Evolutionary conservation across 805 yeast genomes (phyloP).

Genomic region (Saccharomycopsis javanensis): DNA sequence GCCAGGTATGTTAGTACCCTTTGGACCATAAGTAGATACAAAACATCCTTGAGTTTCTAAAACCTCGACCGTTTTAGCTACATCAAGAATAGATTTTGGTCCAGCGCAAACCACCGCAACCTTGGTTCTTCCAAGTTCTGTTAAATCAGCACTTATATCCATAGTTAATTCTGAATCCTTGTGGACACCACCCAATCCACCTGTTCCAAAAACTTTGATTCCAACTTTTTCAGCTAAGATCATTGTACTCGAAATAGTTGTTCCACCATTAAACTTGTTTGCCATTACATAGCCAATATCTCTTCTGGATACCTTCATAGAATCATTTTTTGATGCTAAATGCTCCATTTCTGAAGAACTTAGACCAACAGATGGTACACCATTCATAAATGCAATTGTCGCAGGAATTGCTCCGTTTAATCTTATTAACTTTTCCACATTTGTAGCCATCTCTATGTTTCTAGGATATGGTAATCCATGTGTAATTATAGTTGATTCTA

Average conservation of each 20-base stretch:
- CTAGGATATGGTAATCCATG: slow-evolving; percentile 83
- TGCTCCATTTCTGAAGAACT: slow-evolving; percentile 35
- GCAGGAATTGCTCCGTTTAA: slow-evolving; percentile 69
- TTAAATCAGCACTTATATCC: slow-evolving; percentile 83
- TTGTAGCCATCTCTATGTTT: slow-evolving; percentile 60
- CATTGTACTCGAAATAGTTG: slow-evolving; percentile 87
- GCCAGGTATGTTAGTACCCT: slow-evolving; percentile 59
- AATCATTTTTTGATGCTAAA: slow-evolving; percentile 32
- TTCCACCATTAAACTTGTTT: slow-evolving; percentile 61
- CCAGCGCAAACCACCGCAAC: slow-evolving; percentile 91
- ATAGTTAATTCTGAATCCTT: slow-evolving; percentile 62
- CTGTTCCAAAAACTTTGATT: slow-evolving; percentile 80
- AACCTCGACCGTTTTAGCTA: slow-evolving; percentile 72
- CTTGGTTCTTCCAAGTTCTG: slow-evolving; percentile 73
- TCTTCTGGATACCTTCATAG: slow-evolving; percentile 63
- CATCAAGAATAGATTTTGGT: slow-evolving; percentile 78
- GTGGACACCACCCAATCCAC: slow-evolving; percentile 91
- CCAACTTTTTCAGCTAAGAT: slow-evolving; percentile 67
- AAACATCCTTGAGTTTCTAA: slow-evolving; percentile 87
- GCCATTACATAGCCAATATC: slow-evolving; percentile 71
- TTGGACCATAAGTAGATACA: slow-evolving; percentile 57
- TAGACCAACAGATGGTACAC: slow-evolving; percentile 65
- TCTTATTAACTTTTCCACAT: slow-evolving; percentile 56
- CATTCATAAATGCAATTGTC: slow-evolving; percentile 68
- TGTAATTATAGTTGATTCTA: slow-evolving; percentile 81